These are phyloP conservation scores for Ilyonectria robusta DNA, from an alignment of 2,329 filamentous ascomycete genomes.

Conservation along the genomic window DNA sequence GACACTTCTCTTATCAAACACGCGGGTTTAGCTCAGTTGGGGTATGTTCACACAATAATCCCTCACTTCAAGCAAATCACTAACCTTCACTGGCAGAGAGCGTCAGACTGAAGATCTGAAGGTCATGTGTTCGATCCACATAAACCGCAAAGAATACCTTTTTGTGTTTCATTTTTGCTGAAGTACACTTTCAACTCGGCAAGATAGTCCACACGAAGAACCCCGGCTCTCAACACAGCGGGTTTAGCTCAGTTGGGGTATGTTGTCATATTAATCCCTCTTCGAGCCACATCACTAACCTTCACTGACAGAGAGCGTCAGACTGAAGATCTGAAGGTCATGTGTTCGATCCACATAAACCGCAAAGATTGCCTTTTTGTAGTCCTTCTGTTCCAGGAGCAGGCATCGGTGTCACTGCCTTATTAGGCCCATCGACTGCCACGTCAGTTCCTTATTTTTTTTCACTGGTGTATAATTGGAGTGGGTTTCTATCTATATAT, in stretches of 20 bases:
- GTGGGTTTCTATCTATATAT: background rate
- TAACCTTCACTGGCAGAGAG: conserved; percentile 31
- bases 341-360: conserved; percentile 33
- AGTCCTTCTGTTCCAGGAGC: background rate
- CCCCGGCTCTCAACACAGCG: conserved; percentile 6
- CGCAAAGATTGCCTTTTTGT: conserved; percentile 23
- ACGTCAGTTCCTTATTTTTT: no score
- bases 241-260: conserved; percentile 33
- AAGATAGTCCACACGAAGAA: background rate
- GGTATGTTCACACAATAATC: conserved; percentile 25
- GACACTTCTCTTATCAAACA: background rate
- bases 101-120: conserved; percentile 35
- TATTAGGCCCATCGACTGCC: no score
- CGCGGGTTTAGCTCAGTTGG: conserved; percentile 34
- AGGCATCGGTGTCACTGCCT: background rate
- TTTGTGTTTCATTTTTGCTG: conserved; percentile 7
- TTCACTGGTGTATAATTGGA: no score
- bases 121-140: conserved; percentile 33
- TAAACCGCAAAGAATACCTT: conserved; percentile 19
- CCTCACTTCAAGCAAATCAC: conserved; percentile 20
- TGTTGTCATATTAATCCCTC: conserved; percentile 3
- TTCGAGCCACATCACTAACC: conserved; percentile 18
- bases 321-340: conserved; percentile 33
- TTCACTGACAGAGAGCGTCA: conserved; percentile 31
- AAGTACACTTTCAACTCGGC: no score